Percentiles rank a stretch among this genome's conserved stretches.
These are phyloP conservation scores for Halocafeteria seosinensis DNA, from an alignment of 108 stramenopile species.

Conservation along the genomic window DNA sequence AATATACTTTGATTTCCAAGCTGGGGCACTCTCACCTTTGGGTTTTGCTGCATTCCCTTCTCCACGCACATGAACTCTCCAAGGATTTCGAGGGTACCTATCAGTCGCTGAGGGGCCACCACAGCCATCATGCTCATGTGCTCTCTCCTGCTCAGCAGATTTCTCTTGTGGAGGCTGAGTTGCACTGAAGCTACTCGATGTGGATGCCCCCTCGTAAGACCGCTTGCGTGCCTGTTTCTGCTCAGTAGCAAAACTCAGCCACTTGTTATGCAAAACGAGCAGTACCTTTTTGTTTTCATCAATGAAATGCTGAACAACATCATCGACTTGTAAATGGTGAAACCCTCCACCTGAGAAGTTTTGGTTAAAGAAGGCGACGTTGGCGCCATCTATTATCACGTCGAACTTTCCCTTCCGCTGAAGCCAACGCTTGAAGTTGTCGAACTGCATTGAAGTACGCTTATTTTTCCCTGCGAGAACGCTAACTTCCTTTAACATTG, in stretches of 20 bases:
- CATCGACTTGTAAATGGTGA: conserved; percentile 55
- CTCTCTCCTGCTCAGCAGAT: neutral
- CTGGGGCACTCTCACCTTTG: neutral
- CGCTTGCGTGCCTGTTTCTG: neutral
- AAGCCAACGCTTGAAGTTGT: neutral
- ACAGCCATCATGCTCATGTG: neutral
- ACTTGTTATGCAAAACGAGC: conserved; percentile 51
- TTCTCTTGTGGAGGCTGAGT: no score
- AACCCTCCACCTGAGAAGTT: conserved; percentile 63
- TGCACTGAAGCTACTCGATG: no score
- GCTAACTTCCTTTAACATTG: no score
- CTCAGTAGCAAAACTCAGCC: conserved; percentile 15
- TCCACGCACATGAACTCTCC: no score
- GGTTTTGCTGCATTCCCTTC: neutral
- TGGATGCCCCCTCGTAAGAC: neutral
- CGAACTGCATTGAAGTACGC: neutral
- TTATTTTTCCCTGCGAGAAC: neutral
- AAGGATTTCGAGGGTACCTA: no score
- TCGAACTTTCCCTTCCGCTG: neutral
- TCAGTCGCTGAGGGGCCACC: neutral
- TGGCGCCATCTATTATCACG: conserved; percentile 83
- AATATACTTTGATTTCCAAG: neutral
- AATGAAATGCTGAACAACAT: conserved; percentile 47
- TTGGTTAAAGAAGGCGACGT: conserved; percentile 79
- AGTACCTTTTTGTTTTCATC: conserved; percentile 16